Base-by-base conservation (phyloP, 306 rosid genomes). In the Dalbergia cochinchinensis region DNA sequence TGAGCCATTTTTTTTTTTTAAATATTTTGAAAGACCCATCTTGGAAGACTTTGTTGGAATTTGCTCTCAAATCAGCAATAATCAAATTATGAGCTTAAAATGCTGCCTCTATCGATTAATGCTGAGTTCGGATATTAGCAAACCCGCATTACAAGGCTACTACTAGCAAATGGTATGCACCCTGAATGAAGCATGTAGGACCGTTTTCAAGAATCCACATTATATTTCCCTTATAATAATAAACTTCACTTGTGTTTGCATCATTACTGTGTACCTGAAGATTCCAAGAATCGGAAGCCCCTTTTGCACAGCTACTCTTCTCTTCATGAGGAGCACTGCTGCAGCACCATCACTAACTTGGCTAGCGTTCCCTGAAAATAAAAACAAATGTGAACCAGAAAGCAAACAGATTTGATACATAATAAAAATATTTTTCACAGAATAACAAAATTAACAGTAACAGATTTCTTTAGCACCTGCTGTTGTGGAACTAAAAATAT, bases 321-420 rank as follows among this genome's bases (percentile, higher is more conserved):
- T 92, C 84, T 88, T 95, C 99, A 90, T 91, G 58, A 95, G 92
- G 34, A 95, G 99, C 44, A 95, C 99, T 35, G 97, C 99, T 77
- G 91, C 97, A 39, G 99, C 98, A 18, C 97, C 99, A 59, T 95
- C 97, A 74, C 98, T 92, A 61, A 92, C 83, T 85, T 92, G 98
- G 78, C 99, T 95, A 64, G 98, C 91, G 85, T 91, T 95, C 74
- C 99, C 99, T 95, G 66, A 75, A 84, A 65, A 79, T 45, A 61
- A 31, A 59, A 73, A 76, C 7, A 31, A 37, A 37, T 26, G 12
- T 26, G 34, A 65, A 53, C 37, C 67, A 5, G 5, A 78, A 69
- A 65, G 48, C 8, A 67, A 35, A 53, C 3, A 22, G 18, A 74
- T 45, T 66, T 50, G 76, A 4, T 5, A 75, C 73, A 16, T 61